A percentile compares a stretch with the other conserved stretches of the same genome.
Evolutionary conservation across 139 green algal genomes (phyloP).

Genomic region (Marvania coccoides): DNA sequence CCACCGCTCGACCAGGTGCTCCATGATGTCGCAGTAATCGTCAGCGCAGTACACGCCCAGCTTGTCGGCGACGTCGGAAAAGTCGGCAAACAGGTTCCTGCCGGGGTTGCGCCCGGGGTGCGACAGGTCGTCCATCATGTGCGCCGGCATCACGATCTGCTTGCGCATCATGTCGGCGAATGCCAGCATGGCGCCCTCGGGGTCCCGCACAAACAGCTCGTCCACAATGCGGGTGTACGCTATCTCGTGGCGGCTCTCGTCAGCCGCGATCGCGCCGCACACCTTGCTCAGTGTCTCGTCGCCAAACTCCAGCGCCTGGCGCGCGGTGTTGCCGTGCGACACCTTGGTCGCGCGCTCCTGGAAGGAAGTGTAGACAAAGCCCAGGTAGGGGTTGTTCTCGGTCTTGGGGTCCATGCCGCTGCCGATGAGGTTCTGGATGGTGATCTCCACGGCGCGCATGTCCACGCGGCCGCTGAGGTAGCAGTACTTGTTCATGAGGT

Average conservation of each 20-base stretch:
- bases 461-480: slow-evolving; percentile 50
- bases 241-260: slow-evolving; percentile 94
- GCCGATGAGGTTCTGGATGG: slow-evolving; percentile 97
- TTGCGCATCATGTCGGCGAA: slow-evolving; percentile 99
- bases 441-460: slow-evolving; percentile 65
- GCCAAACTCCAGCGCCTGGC: slow-evolving; percentile 77
- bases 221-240: slow-evolving; percentile 92
- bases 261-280: slow-evolving; percentile 83
- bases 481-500: slow-evolving; percentile 77
- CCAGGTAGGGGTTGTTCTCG: slow-evolving; percentile 99
- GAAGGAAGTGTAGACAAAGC: slow-evolving; percentile 99
- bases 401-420: slow-evolving; percentile 93
- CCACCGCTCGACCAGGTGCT: slow-evolving; percentile 74
- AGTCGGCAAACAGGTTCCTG: slow-evolving; percentile 88
- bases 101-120: slow-evolving; percentile 49
- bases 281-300: slow-evolving; percentile 80
- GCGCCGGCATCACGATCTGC: slow-evolving; percentile 97
- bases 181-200: slow-evolving; percentile 76
- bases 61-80: slow-evolving; percentile 86
- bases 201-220: slow-evolving; percentile 80
- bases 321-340: slow-evolving; percentile 93
- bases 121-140: slow-evolving; percentile 92
- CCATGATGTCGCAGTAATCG: slow-evolving; percentile 95
- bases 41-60: slow-evolving; percentile 61
- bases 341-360: slow-evolving; percentile 93